Evolutionary conservation across 2,329 filamentous ascomycete genomes (phyloP).

Genomic region (Cladosporium cucumerinum): DNA sequence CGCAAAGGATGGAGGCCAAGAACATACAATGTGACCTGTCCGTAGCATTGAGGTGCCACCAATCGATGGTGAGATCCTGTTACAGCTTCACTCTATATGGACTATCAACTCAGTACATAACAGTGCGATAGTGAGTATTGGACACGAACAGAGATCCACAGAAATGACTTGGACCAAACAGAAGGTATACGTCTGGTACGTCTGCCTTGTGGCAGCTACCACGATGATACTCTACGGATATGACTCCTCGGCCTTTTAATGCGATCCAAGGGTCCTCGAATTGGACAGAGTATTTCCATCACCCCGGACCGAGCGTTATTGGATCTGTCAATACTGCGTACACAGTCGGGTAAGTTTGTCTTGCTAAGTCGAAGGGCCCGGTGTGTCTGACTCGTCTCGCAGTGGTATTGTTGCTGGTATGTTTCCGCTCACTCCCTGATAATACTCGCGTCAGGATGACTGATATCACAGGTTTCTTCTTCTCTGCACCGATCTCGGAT

Average conservation of each 20-base stretch:
- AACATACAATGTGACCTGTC: neutral
- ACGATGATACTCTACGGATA: slow-evolving; percentile 4
- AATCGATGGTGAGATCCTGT: neutral
- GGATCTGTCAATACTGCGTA: slow-evolving; percentile 6
- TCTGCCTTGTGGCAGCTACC: slow-evolving; percentile 2
- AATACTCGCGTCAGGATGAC: neutral
- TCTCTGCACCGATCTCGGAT: slow-evolving; percentile 29
- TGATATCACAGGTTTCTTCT: slow-evolving; percentile 20
- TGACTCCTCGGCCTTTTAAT: slow-evolving; percentile 1
- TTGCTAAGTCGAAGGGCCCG: neutral
- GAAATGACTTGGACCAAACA: slow-evolving; percentile 6
- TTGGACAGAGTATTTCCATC: slow-evolving; percentile 6
- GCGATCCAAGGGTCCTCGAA: slow-evolving; percentile 1
- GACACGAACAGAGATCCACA: slow-evolving; percentile 16
- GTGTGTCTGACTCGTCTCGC: neutral
- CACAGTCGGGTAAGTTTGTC: neutral
- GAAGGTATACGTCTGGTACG: slow-evolving; percentile 1
- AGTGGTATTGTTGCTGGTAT: slow-evolving; percentile 4
- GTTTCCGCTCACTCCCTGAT: neutral
- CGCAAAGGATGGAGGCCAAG: neutral
- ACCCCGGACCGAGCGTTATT: neutral
- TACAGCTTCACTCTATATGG: neutral
- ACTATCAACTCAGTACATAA: neutral
- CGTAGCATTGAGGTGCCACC: neutral
- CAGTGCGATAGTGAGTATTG: neutral